Evolutionary conservation across 169 alveolate genomes (phyloP), one percentile per base, ranked within the genome.

Genomic region (Plasmodium yoelii): DNA sequence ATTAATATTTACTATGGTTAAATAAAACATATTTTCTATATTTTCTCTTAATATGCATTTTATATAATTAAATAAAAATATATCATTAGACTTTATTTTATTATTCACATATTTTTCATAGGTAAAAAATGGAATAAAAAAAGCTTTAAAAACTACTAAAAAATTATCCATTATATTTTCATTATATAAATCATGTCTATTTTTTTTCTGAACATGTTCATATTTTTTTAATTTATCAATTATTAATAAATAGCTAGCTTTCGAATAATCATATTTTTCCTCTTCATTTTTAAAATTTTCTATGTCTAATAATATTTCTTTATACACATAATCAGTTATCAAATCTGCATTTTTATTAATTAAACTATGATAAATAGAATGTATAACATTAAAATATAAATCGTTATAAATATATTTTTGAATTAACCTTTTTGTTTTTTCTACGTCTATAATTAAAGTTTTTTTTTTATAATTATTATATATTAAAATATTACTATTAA

Each of bases 1-100:
- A 18, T 70, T 2, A 1, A 82, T n/a, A 68, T 82, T 82, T 18
- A 67, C 72, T 46, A 55, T 13, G 6, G 86, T 82, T 15, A 82
- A 2, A 18, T 55, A 61, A 44, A 82, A 61, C 26, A 82, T 24
- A 2, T 44, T 65, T 61, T 61, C 42, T 26, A 82, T 55, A 18
- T 57, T 71, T 9, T 82, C 84, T 47, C 69, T 49, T 47, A 82
- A 60, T 42, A 68, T 9, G 6, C 4, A 9, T 44, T 28, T 60
- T 8, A 82, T 8, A 26, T 56, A 26, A 39, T 68, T 24, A 26
- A 65, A 60, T 67, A 82, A 22, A 2, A 63, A 22, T 22, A 61
- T 55, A 2, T 75, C 68, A 7, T 18, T 19, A 57, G 26, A 12
- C 1, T 10, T 4, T 10, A 28, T 19, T 26, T 18, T 63, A 7